Conservation (phyloP, 169 alveolate species). For the Theileria orientalis region DNA sequence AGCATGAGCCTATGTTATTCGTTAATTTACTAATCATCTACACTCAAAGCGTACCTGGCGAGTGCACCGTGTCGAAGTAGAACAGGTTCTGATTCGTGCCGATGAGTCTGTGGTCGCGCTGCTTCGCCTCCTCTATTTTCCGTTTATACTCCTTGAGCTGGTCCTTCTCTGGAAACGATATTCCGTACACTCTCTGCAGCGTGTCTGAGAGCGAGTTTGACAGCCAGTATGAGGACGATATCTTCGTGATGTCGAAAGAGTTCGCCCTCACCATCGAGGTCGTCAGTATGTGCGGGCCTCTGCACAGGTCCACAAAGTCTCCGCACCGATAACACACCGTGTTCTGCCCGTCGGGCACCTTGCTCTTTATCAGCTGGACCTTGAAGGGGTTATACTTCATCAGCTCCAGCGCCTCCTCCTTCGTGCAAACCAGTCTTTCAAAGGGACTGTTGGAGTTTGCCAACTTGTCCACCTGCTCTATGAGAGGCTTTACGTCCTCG, state of each 20-base stretch:
- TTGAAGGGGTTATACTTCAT: constrained; percentile 97
- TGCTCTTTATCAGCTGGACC: constrained; percentile 90
- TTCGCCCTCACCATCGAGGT: constrained; percentile 87
- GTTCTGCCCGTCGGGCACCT: constrained; percentile 92
- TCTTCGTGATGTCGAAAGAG: constrained; percentile 92
- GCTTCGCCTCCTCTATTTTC: constrained; percentile 94
- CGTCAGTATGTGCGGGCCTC: constrained; percentile 98
- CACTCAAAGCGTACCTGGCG: constrained; percentile 73
- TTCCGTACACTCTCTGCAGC: constrained; percentile 98
- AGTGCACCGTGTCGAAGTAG: constrained; percentile 89
- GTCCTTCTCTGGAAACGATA: constrained; percentile 94
- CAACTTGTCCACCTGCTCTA: constrained; percentile 61
- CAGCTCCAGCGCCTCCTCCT: constrained; percentile 95
- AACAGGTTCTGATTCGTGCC: constrained; percentile 92
- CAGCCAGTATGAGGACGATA: constrained; percentile 98
- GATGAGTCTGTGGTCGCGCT: constrained; percentile 96
- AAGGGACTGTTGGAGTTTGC: constrained; percentile 88
- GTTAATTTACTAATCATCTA: constrained; percentile 45
- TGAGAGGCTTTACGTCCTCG: constrained; percentile 57
- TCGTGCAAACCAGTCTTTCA: constrained; percentile 91
- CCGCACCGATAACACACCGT: constrained; percentile 98
- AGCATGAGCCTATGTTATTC: constrained; percentile 85
- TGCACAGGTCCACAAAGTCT: constrained; percentile 95
- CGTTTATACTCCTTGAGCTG: constrained; percentile 90
- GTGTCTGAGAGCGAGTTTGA: constrained; percentile 93